These are phyloP conservation scores for Tricholoma terreum DNA, from an alignment of 768 basidiomycete species.

Conservation along the genomic window DNA sequence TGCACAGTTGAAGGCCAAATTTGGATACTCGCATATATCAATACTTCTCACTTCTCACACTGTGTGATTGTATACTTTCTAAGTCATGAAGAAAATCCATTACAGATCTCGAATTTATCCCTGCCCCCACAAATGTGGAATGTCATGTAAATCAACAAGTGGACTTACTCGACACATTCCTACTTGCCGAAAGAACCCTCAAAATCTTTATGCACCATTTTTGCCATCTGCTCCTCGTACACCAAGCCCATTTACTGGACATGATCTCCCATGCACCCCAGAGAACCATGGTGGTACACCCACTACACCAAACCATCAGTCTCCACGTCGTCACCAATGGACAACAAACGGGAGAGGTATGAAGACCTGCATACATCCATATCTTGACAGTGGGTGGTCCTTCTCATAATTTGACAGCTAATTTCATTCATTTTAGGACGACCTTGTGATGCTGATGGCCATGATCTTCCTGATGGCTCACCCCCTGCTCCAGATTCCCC, in stretches of 20 bases:
- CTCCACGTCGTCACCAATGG: neutral
- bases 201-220: neutral
- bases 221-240: neutral
- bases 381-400: neutral
- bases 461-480: neutral
- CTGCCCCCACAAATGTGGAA: neutral
- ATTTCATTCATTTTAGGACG: neutral
- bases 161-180: neutral
- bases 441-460: conserved; percentile 2
- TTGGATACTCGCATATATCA: neutral
- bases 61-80: neutral
- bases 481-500: neutral
- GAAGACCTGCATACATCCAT: neutral
- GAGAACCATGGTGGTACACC: neutral
- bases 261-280: neutral
- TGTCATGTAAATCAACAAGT: neutral
- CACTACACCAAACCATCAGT: neutral
- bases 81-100: too few species aligned
- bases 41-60: neutral
- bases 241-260: neutral
- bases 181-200: neutral
- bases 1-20: too few species aligned
- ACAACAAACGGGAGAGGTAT: neutral
- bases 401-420: neutral
- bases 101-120: neutral